Conservation (phyloP, 805 yeast species). For the Teunomyces lycoperdinae region DNA sequence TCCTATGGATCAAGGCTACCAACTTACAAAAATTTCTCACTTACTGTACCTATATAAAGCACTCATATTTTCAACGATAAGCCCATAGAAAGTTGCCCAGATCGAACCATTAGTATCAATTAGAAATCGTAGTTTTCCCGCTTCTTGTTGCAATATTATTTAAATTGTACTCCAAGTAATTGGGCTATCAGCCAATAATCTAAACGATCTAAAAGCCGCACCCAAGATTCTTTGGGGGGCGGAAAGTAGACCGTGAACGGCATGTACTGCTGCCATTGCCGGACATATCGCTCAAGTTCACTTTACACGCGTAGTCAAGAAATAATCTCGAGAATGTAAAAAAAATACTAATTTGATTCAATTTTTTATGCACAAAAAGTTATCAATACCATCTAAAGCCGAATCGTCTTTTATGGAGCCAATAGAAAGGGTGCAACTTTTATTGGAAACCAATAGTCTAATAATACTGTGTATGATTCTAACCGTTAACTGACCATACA, state of each 20-base stretch:
- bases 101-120: too few species aligned
- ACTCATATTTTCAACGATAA: too few species aligned
- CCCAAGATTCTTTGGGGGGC: neutral
- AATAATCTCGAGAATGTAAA: neutral
- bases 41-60: too few species aligned
- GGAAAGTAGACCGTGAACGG: neutral
- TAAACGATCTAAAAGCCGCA: neutral
- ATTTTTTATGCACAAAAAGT: neutral
- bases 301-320: neutral
- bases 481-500: neutral
- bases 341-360: neutral
- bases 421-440: neutral
- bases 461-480: neutral
- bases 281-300: neutral
- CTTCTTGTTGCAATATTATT: too few species aligned
- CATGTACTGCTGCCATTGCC: neutral
- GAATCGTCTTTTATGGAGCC: conserved; percentile 1
- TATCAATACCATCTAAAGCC: conserved; percentile 3
- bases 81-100: too few species aligned
- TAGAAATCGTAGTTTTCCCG: too few species aligned
- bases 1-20: neutral
- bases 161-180: too few species aligned
- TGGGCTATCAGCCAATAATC: neutral
- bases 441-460: neutral
- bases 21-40: neutral